These are phyloP conservation scores for Litsea cubeba DNA, from an alignment of 164 flowering plant genomes.

Conservation along the genomic window DNA sequence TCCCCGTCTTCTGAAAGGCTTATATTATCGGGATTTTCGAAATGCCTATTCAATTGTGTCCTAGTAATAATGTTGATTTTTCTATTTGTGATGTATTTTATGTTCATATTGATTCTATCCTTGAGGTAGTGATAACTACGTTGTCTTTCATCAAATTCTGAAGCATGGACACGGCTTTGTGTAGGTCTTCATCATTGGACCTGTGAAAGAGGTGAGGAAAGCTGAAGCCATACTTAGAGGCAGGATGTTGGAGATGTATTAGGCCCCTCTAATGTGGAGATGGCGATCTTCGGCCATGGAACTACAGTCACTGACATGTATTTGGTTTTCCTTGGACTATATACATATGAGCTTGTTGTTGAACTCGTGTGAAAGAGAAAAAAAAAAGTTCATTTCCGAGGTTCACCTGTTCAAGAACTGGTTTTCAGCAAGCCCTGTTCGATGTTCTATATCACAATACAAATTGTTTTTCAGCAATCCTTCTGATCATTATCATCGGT, in stretches of 20 bases:
- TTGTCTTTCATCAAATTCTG: neutral
- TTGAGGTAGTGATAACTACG: neutral
- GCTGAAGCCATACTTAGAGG: slow-evolving; percentile 92
- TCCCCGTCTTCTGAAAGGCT: neutral
- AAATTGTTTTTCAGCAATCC: too few species aligned
- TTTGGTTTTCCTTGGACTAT: slow-evolving; percentile 5
- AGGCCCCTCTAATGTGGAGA: neutral
- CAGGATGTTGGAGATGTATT: slow-evolving; percentile 38
- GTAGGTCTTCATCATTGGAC: slow-evolving; percentile 87
- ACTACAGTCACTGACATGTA: neutral
- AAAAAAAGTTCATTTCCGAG: neutral
- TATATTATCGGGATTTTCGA: neutral
- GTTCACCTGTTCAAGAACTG: neutral
- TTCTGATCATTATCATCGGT: neutral
- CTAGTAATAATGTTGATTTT: neutral
- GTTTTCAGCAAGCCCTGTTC: neutral
- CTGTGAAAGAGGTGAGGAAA: slow-evolving; percentile 77
- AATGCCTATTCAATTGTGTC: neutral
- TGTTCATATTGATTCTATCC: neutral
- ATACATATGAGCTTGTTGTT: slow-evolving; percentile 1
- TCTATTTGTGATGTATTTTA: neutral
- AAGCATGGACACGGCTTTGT: neutral
- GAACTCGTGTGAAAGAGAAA: neutral
- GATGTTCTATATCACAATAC: too few species aligned
- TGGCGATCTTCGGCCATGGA: neutral